phyloP scores from a whole-genome alignment of 805 yeast species.

The Kuraishia molischiana region DNA sequence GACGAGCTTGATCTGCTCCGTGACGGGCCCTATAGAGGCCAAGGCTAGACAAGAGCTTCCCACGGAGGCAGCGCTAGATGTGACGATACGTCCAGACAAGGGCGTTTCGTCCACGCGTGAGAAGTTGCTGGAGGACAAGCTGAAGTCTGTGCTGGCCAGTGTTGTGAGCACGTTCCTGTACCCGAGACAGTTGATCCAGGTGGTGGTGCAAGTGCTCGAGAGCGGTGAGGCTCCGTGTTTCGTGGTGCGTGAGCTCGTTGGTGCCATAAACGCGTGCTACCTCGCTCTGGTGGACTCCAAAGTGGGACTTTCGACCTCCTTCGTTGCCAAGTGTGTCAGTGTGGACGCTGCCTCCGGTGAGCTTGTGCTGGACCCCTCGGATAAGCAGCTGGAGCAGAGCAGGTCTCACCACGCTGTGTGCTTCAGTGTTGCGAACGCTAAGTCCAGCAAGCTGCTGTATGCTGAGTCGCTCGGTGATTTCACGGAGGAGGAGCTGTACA shows the following conservation, averaged over 20 bases:
- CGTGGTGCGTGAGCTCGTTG: conserved; percentile 44
- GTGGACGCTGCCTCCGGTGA: conserved; percentile 18
- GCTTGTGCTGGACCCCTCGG: conserved; percentile 34
- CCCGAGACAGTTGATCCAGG: conserved; percentile 73
- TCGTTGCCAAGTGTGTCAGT: conserved; percentile 45
- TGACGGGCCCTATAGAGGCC: conserved; percentile 87
- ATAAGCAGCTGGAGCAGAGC: conserved; percentile 29
- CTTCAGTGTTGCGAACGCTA: conserved; percentile 40
- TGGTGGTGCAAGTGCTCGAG: conserved; percentile 56
- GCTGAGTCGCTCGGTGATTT: conserved; percentile 70
- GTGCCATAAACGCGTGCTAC: conserved; percentile 63
- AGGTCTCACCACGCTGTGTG: conserved; percentile 60
- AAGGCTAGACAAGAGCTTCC: conserved; percentile 79
- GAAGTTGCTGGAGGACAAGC: conserved; percentile 59
- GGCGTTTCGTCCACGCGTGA: conserved; percentile 75
- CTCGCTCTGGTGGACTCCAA: conserved; percentile 78
- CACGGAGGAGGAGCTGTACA: conserved; percentile 41
- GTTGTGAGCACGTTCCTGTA: conserved; percentile 51
- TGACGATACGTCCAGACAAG: conserved; percentile 65
- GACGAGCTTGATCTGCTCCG: conserved; percentile 61
- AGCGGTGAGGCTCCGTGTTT: conserved; percentile 32
- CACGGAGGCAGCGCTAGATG: conserved; percentile 64
- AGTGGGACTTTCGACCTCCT: conserved; percentile 55
- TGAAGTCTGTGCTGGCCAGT: conserved; percentile 51
- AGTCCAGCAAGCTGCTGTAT: conserved; percentile 47